Percentiles rank a stretch among this genome's conserved stretches.
phyloP scores from a whole-genome alignment of 1,139 yeast species.

The Magnusiomyces ingens region DNA sequence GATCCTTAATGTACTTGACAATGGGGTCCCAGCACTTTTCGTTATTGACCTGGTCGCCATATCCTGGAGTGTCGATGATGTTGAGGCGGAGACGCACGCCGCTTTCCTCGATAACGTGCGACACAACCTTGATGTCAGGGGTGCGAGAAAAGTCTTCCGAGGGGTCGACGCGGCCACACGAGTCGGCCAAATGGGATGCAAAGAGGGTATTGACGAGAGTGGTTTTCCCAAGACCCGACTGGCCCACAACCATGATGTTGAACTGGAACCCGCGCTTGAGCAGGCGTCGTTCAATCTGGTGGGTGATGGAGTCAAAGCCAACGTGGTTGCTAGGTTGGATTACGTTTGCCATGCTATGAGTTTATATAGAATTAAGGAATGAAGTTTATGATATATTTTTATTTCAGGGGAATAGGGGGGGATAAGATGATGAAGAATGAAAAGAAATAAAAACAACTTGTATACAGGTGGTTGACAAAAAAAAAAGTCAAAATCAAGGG shows the following conservation, averaged over 20 bases:
- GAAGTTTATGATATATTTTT: neutral
- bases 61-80: constrained; percentile 94
- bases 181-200: constrained; percentile 68
- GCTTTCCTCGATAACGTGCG: constrained; percentile 70
- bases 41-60: constrained; percentile 94
- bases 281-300: constrained; percentile 88
- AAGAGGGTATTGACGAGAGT: constrained; percentile 87
- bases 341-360: constrained; percentile 11
- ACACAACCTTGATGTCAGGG: constrained; percentile 72
- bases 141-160: constrained; percentile 78
- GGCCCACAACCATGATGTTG: constrained; percentile 88
- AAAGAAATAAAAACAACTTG: neutral
- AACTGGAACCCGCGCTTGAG: constrained; percentile 91
- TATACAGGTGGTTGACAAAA: neutral
- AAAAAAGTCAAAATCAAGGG: neutral
- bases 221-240: constrained; percentile 91
- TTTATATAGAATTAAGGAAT: neutral
- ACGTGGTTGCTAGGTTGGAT: constrained; percentile 44
- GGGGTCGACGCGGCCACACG: constrained; percentile 61
- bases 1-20: constrained; percentile 91
- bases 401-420: constrained; percentile 1
- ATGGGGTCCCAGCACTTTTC: constrained; percentile 96
- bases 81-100: constrained; percentile 80
- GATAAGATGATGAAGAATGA: neutral
- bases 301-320: constrained; percentile 94